These are phyloP conservation scores for Anacardium occidentale DNA, from an alignment of 345 rosid species.

Conservation along the genomic window DNA sequence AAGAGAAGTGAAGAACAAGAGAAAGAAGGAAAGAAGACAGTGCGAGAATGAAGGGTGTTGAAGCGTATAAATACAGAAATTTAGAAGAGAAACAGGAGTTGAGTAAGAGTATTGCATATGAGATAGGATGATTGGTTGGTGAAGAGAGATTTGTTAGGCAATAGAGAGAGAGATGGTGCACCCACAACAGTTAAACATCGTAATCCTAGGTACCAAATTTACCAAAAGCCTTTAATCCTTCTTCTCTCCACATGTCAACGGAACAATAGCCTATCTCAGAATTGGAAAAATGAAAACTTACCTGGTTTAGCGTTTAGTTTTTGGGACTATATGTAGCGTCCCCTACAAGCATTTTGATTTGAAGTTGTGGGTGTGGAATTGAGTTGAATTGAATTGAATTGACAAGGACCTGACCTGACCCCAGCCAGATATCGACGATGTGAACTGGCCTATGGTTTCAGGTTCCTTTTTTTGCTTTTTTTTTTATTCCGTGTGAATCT, in stretches of 20 bases:
- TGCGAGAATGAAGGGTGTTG: conserved; percentile 5
- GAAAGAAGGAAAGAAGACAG: not conserved
- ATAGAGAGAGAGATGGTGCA: conserved; percentile 25
- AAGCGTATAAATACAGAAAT: conserved; percentile 33
- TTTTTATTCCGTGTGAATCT: conserved; percentile 8
- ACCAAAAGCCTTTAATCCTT: conserved; percentile 35
- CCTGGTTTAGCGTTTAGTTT: conserved; percentile 19
- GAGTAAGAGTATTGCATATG: conserved; percentile 22
- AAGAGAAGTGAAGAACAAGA: not conserved
- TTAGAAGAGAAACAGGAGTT: conserved; percentile 2
- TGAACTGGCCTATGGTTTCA: conserved; percentile 17
- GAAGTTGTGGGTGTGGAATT: conserved; percentile 26
- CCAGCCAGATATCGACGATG: not conserved
- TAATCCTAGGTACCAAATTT: conserved; percentile 47
- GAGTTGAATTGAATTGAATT: conserved; percentile 39
- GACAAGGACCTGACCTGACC: conserved; percentile 29
- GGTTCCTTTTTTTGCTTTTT: conserved; percentile 19
- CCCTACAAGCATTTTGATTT: conserved; percentile 28
- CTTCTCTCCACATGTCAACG: conserved; percentile 15
- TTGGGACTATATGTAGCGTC: conserved; percentile 36
- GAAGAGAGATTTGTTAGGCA: conserved; percentile 26
- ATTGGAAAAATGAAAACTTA: conserved; percentile 18
- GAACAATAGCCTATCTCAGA: conserved; percentile 26
- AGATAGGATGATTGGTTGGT: conserved; percentile 34
- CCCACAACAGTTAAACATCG: conserved; percentile 60